Percentiles rank a stretch among this genome's conserved stretches.
phyloP scores from a whole-genome alignment of 805 yeast genomes.

The Lipomyces japonicus region DNA sequence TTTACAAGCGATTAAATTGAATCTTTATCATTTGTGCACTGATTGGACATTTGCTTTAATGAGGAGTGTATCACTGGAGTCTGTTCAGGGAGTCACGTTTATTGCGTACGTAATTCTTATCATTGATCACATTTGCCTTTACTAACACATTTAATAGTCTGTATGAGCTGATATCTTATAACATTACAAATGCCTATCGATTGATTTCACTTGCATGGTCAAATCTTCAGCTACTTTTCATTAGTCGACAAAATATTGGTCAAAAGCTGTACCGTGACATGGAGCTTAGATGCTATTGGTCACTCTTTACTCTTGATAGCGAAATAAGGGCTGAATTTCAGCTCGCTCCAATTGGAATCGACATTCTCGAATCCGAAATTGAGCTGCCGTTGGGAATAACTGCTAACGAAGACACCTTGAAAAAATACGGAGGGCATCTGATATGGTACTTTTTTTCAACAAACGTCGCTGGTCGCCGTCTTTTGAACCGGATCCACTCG shows the following conservation, averaged over 20 bases:
- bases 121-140: too few relatives aligned
- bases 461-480: conserved; percentile 1
- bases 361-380: conserved; percentile 1
- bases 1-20: not conserved
- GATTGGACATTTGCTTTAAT: not conserved
- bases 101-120: too few relatives aligned
- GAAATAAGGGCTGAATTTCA: conserved; percentile 8
- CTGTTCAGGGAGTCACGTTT: not conserved
- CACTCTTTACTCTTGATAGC: conserved; percentile 3
- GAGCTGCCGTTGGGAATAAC: conserved; percentile 7
- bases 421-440: conserved; percentile 2
- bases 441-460: conserved; percentile 5
- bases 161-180: not conserved
- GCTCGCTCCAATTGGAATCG: conserved; percentile 5
- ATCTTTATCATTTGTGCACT: conserved; percentile 2
- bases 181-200: not conserved
- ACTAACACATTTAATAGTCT: too few relatives aligned
- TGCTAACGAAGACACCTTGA: not conserved
- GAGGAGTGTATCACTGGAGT: not conserved
- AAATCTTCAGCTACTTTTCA: conserved; percentile 4
- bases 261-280: conserved; percentile 4
- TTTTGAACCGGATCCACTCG: conserved; percentile 5
- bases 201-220: conserved; percentile 4
- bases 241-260: too few relatives aligned
- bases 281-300: conserved; percentile 1